phyloP scores from a whole-genome alignment of 192 early-diverging fungal genomes.

The Umbelopsis vinacea region DNA sequence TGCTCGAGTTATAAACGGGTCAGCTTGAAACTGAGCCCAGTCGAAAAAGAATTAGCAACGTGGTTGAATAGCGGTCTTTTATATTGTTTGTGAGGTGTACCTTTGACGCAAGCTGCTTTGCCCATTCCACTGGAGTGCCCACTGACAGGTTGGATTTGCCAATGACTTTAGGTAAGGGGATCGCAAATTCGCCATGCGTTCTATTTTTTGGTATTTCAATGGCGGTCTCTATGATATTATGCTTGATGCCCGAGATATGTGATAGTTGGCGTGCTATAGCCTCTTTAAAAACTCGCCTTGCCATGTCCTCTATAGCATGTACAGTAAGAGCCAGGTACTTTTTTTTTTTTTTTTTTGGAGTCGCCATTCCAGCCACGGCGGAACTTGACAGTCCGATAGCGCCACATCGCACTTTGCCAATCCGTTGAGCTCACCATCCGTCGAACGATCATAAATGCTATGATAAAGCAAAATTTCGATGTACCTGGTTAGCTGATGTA shows the following conservation, averaged over 20 bases:
- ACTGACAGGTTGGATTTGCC: neutral
- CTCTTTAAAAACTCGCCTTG: slow-evolving; percentile 1
- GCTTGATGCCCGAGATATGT: slow-evolving; percentile 3
- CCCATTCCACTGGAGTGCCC: slow-evolving; percentile 16
- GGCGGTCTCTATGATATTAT: neutral
- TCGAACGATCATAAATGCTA: too few species aligned
- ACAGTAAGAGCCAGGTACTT: neutral
- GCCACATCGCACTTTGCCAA: too few species aligned
- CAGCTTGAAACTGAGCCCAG: slow-evolving; percentile 48
- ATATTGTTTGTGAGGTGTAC: neutral
- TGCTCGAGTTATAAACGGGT: slow-evolving; percentile 49
- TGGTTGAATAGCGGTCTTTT: neutral
- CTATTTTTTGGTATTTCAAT: slow-evolving; percentile 28
- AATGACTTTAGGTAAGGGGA: slow-evolving; percentile 27
- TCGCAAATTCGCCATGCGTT: slow-evolving; percentile 18
- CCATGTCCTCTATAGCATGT: neutral
- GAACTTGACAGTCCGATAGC: too few species aligned
- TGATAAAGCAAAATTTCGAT: too few species aligned
- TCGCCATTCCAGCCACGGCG: too few species aligned
- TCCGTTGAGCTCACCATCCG: too few species aligned
- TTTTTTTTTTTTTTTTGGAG: too few species aligned
- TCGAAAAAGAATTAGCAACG: neutral
- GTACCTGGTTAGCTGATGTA: too few species aligned
- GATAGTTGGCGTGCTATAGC: slow-evolving; percentile 10
- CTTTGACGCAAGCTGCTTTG: slow-evolving; percentile 21